Evolutionary conservation across 768 basidiomycete species (phyloP).

Genomic region (Phaffia tasmanica): DNA sequence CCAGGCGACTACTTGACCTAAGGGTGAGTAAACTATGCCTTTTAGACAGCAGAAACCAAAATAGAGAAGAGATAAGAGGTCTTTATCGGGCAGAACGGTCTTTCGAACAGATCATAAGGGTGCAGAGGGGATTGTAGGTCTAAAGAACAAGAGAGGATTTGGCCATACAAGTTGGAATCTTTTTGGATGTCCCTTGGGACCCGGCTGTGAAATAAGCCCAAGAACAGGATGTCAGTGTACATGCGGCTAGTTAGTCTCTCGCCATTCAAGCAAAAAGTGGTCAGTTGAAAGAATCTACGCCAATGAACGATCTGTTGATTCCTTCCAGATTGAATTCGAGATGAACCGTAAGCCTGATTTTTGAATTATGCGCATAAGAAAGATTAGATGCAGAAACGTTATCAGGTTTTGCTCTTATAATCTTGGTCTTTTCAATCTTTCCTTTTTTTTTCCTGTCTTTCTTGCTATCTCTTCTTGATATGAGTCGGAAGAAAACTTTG

Average conservation of each 20-base stretch:
- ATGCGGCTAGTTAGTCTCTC: too few relatives aligned
- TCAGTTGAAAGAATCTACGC: conserved; percentile 38
- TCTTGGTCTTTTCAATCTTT: too few relatives aligned
- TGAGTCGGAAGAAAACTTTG: not conserved
- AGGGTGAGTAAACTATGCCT: conserved; percentile 56
- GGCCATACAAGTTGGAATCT: conserved; percentile 62
- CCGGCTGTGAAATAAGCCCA: conserved; percentile 40
- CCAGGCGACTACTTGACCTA: conserved; percentile 67
- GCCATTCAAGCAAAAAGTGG: not conserved
- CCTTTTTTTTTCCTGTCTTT: not conserved
- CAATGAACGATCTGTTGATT: conserved; percentile 76
- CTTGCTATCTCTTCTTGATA: too few relatives aligned
- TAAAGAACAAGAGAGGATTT: too few relatives aligned
- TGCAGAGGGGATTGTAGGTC: too few relatives aligned
- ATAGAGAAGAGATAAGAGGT: too few relatives aligned
- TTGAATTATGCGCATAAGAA: not conserved
- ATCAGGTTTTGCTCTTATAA: too few relatives aligned
- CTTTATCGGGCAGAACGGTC: too few relatives aligned
- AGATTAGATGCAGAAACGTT: too few relatives aligned
- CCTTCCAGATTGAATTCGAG: conserved; percentile 63
- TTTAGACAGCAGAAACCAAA: too few relatives aligned
- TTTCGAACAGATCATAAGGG: too few relatives aligned
- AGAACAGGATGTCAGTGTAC: not conserved
- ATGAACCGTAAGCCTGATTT: conserved; percentile 67
- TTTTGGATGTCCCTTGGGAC: conserved; percentile 72